These are phyloP conservation scores for Talaromyces sp. DNA, from an alignment of 2,329 filamentous ascomycete species.

Conservation along the genomic window DNA sequence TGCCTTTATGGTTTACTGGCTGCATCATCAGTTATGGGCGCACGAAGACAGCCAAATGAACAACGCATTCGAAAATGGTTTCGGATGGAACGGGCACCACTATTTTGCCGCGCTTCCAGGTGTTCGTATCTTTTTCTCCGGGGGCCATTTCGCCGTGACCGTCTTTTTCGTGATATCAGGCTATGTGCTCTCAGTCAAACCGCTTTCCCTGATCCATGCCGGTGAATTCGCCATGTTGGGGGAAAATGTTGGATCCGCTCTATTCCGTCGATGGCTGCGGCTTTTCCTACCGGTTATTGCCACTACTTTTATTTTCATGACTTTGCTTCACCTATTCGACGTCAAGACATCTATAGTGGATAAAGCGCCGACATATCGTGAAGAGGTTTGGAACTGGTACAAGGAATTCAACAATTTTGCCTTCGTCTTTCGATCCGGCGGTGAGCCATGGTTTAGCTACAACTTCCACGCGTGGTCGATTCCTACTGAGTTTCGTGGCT, in stretches of 20 bases:
- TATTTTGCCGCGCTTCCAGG: conserved; percentile 53
- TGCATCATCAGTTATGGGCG: conserved; percentile 58
- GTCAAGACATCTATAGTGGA: conserved; percentile 39
- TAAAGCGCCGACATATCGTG: conserved; percentile 38
- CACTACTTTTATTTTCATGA: conserved; percentile 52
- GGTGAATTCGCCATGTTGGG: conserved; percentile 34
- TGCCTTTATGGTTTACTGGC: conserved; percentile 61
- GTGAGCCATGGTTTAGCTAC: conserved; percentile 54
- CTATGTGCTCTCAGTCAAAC: conserved; percentile 49
- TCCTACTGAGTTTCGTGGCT: conserved; percentile 60
- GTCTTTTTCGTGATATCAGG: conserved; percentile 52
- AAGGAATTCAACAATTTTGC: conserved; percentile 64
- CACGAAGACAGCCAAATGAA: conserved; percentile 41
- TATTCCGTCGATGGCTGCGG: conserved; percentile 50
- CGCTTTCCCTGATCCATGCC: conserved; percentile 40
- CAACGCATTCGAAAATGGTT: conserved; percentile 43
- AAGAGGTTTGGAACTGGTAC: conserved; percentile 51
- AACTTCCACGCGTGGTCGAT: conserved; percentile 62
- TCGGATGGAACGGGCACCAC: conserved; percentile 27
- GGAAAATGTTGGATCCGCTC: conserved; percentile 44
- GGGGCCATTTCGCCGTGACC: conserved; percentile 57
- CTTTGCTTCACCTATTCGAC: conserved; percentile 51
- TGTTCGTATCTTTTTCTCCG: conserved; percentile 57
- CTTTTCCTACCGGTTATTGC: conserved; percentile 51
- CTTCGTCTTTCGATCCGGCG: conserved; percentile 59